A percentile compares a stretch with the other conserved stretches of the same genome.
phyloP scores from a whole-genome alignment of 2,329 filamentous ascomycete genomes.

The Septoria petroselini region DNA sequence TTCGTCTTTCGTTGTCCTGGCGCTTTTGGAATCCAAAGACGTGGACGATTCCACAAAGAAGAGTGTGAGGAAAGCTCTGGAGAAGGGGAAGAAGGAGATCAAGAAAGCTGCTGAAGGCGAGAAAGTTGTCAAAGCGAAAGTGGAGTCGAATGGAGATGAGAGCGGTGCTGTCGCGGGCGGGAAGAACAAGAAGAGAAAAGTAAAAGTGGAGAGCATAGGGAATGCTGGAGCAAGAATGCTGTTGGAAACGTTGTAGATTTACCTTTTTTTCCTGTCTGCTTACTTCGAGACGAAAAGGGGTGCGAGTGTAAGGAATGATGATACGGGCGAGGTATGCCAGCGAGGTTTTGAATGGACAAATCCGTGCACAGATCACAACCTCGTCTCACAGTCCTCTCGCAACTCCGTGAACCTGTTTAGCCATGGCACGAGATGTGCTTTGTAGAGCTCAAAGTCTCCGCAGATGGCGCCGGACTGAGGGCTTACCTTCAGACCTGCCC shows the following conservation, averaged over 20 bases:
- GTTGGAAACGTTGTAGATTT: constrained; percentile 33
- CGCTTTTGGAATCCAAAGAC: constrained; percentile 67
- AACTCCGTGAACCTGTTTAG: too few species aligned
- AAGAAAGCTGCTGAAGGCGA: constrained; percentile 58
- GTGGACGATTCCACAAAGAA: constrained; percentile 62
- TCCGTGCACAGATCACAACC: neutral
- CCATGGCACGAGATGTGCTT: too few species aligned
- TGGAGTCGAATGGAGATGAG: constrained; percentile 52
- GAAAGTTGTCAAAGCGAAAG: constrained; percentile 65
- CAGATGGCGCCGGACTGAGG: too few species aligned
- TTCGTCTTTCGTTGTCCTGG: constrained; percentile 82
- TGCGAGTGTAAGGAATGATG: too few species aligned
- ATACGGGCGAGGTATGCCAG: too few species aligned
- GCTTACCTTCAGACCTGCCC: too few species aligned
- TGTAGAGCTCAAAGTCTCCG: too few species aligned
- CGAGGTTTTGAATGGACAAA: too few species aligned
- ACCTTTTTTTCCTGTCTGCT: too few species aligned
- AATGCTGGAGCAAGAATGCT: constrained; percentile 50
- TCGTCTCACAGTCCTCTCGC: too few species aligned
- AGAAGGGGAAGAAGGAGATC: constrained; percentile 68
- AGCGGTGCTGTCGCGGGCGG: constrained; percentile 47
- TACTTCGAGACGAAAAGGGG: neutral
- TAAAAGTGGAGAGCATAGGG: constrained; percentile 30
- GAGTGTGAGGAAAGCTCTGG: constrained; percentile 66
- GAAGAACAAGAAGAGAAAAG: constrained; percentile 36